Evolutionary conservation across 345 rosid species (phyloP).

Genomic region (Anacardium occidentale): DNA sequence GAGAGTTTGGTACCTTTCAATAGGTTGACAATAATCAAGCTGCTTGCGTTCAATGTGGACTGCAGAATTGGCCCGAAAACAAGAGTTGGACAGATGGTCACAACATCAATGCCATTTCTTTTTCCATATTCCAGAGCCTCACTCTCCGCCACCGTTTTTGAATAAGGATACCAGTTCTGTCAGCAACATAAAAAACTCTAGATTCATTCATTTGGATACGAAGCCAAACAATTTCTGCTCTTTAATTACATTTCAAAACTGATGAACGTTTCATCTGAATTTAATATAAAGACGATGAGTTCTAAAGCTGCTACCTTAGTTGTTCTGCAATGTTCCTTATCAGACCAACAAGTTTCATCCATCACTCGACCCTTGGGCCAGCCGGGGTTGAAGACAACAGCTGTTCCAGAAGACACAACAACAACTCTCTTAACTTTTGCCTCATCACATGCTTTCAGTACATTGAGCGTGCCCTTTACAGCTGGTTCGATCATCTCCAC

Average conservation of each 20-base stretch:
- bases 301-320: constrained; percentile 36
- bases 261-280: not conserved
- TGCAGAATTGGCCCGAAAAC: constrained; percentile 62
- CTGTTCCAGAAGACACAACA: constrained; percentile 52
- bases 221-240: too few relatives aligned
- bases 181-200: not conserved
- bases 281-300: not conserved
- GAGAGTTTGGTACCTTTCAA: constrained; percentile 47
- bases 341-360: constrained; percentile 70
- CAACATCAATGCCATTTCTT: constrained; percentile 49
- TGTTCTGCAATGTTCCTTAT: constrained; percentile 47
- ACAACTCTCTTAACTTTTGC: constrained; percentile 59
- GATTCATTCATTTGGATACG: not conserved
- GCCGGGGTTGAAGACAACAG: constrained; percentile 50
- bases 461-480: constrained; percentile 65
- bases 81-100: constrained; percentile 54
- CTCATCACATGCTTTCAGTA: constrained; percentile 57
- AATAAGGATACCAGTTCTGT: constrained; percentile 70
- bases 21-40: constrained; percentile 41
- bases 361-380: constrained; percentile 48
- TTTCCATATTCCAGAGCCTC: constrained; percentile 64
- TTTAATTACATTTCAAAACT: too few relatives aligned
- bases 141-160: constrained; percentile 74
- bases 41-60: constrained; percentile 57
- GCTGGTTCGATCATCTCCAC: constrained; percentile 59